A percentile compares a stretch with the other conserved stretches of the same genome.
These are phyloP conservation scores for Fusarium torulosum DNA, from an alignment of 2,329 filamentous ascomycete genomes.

Conservation along the genomic window DNA sequence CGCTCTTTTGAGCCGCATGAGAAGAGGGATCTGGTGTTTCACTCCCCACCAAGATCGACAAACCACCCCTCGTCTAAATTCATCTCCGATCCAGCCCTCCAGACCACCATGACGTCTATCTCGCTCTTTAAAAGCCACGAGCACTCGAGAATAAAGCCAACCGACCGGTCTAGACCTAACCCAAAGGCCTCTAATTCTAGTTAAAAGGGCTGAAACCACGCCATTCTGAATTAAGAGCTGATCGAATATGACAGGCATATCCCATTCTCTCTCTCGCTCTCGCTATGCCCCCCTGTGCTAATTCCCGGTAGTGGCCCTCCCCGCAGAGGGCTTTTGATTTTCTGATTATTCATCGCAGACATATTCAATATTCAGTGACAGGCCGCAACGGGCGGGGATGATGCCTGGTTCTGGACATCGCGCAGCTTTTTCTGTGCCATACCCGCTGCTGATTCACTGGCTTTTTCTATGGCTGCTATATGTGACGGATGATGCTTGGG, in stretches of 20 bases:
- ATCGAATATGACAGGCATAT: slow-evolving; percentile 1
- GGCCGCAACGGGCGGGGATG: slow-evolving; percentile 21
- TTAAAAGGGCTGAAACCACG: slow-evolving; percentile 21
- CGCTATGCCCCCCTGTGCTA: not conserved
- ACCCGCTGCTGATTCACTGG: slow-evolving; percentile 4
- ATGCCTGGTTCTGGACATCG: slow-evolving; percentile 15
- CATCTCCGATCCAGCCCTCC: slow-evolving; percentile 8
- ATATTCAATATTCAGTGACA: slow-evolving; percentile 46
- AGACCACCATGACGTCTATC: slow-evolving; percentile 36
- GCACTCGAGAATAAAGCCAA: slow-evolving; percentile 19
- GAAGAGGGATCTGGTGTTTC: slow-evolving; percentile 14
- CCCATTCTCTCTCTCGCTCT: not conserved
- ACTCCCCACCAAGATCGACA: slow-evolving; percentile 16
- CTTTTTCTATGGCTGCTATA: slow-evolving; percentile 6
- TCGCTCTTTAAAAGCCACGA: not conserved
- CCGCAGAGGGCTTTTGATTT: slow-evolving; percentile 35
- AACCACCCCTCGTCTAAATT: slow-evolving; percentile 20
- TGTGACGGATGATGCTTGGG: slow-evolving; percentile 10
- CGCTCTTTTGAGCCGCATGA: slow-evolving; percentile 19
- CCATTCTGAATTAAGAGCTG: slow-evolving; percentile 14
- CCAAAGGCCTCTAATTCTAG: not conserved
- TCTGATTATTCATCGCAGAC: slow-evolving; percentile 50
- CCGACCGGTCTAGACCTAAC: slow-evolving; percentile 28
- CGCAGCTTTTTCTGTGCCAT: not conserved
- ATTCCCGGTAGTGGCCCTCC: slow-evolving; percentile 22